Evolutionary conservation across 306 rosid genomes (phyloP), one percentile per base, ranked within the genome.

Genomic region (Corylus americana): DNA sequence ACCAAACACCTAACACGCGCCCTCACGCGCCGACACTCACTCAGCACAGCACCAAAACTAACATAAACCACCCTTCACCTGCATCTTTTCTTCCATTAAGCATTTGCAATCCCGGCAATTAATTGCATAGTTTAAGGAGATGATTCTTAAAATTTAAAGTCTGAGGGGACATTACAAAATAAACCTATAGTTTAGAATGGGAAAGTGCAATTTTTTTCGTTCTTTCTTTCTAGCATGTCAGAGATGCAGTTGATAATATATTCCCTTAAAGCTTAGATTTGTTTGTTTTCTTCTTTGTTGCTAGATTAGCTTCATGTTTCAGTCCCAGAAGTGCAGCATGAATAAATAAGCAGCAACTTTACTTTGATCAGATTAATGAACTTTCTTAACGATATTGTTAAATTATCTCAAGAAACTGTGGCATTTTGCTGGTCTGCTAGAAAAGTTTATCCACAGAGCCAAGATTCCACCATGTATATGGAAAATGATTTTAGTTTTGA

Each of bases 391-490:
- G 17, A 55, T 6, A 55, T 51, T 55, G 27, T 55, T 55, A 16
- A 55, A 55, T 55, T 18, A 7, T 55, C 22, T 55, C 61, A 17
- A 8, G 9, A 55, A 71, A 45, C 48, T 69, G 77, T 44, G 17
- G 18, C 53, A 59, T 68, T 25, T 62, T 74, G 10, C 37, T 49
- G 29, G 20, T 51, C 35, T 71, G 62, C 55, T 57, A 74, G 22
- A 58, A 59, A 61, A 39, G 58, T 35, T 78, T 73, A 48, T 83
- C 42, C 42, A 7, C 42, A 13, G 49, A 9, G 37, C 54, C 49
- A 45, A 83, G 54, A 71, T 75, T 77, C 44, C 29, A 31, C 72
- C 31, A 16, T 74, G 55, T 20, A 44, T 44, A 61, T 63, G 71
- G 76, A 61, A 22, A 37, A 53, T 8, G 58, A 39, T 42, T 42